Evolutionary conservation across 192 early-diverging fungal genomes (phyloP), one percentile per base, ranked within the genome.

Genomic region (Backusella macrospora): DNA sequence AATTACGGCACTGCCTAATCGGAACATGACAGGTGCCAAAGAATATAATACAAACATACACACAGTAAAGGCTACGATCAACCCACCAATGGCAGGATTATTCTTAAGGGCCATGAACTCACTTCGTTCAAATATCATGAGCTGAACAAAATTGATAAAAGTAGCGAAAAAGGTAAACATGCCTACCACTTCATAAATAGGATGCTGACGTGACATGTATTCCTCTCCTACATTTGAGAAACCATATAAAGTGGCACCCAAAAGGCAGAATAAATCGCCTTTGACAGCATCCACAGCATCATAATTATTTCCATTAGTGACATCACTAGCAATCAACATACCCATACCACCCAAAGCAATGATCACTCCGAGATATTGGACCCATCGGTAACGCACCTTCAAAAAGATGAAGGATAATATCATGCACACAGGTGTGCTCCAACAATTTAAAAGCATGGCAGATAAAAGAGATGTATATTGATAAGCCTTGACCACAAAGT

Each of bases 401-500:
- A 94, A 76, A 73, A 93, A 82, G 38, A 92, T 83, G 45, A 85
- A 86, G 42, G 86, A 87, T 47, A 94, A 66, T n/a, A 92, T 68
- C 71, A 93, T 86, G n/a, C 90, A 90, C 8, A 91, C 88, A 9
- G 91, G 90, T 43, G 88, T 88, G 4, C 91, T 86, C 92, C 92
- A 93, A 21, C 91, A 88, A 73, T 93, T 91, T 16, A 94, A 82
- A 49, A 94, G 77, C 91, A 92, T 92, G 73, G 87, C 89, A 0
- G 92, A 92, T 44, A 94, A 80, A 2, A 93, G 71, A 15, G 90
- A 92, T 16, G 93, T 94, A 74, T 93, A 93, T 71, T 78, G 81
- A 69, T 86, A 94, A 8, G 91, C 88, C 81, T 92, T 93, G 67
- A 93, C 88, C 14, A 91, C 87, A 84, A 94, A 92, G 72, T 90